These are phyloP conservation scores for Solanum corneliomulleri DNA, from an alignment of 257 asterid species.

Conservation along the genomic window DNA sequence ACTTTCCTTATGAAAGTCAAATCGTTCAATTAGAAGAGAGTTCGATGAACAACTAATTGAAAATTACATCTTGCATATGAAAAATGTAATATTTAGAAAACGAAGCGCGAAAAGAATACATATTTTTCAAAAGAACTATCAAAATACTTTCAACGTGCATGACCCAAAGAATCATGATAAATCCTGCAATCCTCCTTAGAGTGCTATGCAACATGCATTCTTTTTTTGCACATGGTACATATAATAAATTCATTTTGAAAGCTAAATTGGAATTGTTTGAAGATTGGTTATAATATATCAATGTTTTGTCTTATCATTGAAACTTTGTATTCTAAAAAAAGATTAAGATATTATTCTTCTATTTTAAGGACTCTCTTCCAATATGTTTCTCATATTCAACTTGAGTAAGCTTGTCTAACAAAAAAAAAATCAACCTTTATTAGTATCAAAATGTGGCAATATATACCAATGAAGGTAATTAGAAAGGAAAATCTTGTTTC, in stretches of 20 bases:
- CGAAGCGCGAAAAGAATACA: background rate
- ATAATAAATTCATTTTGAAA: too few relatives aligned
- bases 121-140: slow-evolving; percentile 22
- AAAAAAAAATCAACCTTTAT: background rate
- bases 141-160: background rate
- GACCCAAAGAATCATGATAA: too few relatives aligned
- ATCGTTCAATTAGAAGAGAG: background rate
- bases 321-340: too few relatives aligned
- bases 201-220: too few relatives aligned
- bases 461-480: background rate
- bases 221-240: too few relatives aligned
- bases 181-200: too few relatives aligned
- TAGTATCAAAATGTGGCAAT: background rate
- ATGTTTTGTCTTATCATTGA: too few relatives aligned
- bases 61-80: background rate
- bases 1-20: background rate
- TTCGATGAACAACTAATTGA: background rate
- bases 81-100: background rate
- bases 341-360: too few relatives aligned
- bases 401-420: slow-evolving; percentile 31
- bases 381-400: slow-evolving; percentile 32
- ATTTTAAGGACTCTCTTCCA: too few relatives aligned
- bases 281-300: too few relatives aligned
- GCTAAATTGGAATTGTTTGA: too few relatives aligned
- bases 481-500: background rate